phyloP scores from a whole-genome alignment of 2,329 filamentous ascomycete genomes.

The Aureobasidium sp. region DNA sequence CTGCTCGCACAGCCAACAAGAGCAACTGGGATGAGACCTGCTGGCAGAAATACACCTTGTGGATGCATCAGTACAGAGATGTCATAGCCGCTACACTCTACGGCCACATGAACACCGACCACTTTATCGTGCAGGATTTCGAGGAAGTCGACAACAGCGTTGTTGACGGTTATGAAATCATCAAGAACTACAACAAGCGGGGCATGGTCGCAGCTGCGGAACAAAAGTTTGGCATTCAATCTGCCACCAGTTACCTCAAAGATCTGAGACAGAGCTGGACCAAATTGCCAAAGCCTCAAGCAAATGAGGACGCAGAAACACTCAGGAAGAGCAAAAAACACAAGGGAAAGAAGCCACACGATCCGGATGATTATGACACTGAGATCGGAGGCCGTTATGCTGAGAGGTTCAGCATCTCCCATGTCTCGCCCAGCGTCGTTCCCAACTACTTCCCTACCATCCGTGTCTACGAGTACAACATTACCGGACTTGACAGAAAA shows the following conservation, averaged over 20 bases:
- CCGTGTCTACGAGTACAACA: conserved; percentile 92
- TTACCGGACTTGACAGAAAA: conserved; percentile 56
- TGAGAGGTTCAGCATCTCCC: conserved; percentile 73
- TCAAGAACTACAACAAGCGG: conserved; percentile 21
- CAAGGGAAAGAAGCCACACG: conserved; percentile 45
- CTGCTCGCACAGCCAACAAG: conserved; percentile 77
- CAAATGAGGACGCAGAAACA: conserved; percentile 21
- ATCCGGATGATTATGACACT: conserved; percentile 45
- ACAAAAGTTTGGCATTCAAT: conserved; percentile 52
- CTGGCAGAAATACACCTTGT: conserved; percentile 95
- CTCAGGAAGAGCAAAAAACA: conserved; percentile 31
- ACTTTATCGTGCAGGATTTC: conserved; percentile 87
- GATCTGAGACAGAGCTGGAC: conserved; percentile 74
- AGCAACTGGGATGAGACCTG: conserved; percentile 91
- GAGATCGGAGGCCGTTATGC: conserved; percentile 72
- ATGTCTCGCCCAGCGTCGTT: conserved; percentile 73
- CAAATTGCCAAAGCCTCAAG: conserved; percentile 46
- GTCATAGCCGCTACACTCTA: conserved; percentile 72
- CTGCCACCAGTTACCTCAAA: conserved; percentile 66
- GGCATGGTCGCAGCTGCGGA: conserved; percentile 34
- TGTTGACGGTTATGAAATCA: conserved; percentile 27
- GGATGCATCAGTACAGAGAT: conserved; percentile 84
- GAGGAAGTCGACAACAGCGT: conserved; percentile 59
- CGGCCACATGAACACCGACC: conserved; percentile 98
- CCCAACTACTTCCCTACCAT: conserved; percentile 76